Percentiles rank a stretch among this genome's conserved stretches.
These are phyloP conservation scores for Hyaloscypha hepaticicola DNA, from an alignment of 495 filamentous ascomycete genomes.

Conservation along the genomic window DNA sequence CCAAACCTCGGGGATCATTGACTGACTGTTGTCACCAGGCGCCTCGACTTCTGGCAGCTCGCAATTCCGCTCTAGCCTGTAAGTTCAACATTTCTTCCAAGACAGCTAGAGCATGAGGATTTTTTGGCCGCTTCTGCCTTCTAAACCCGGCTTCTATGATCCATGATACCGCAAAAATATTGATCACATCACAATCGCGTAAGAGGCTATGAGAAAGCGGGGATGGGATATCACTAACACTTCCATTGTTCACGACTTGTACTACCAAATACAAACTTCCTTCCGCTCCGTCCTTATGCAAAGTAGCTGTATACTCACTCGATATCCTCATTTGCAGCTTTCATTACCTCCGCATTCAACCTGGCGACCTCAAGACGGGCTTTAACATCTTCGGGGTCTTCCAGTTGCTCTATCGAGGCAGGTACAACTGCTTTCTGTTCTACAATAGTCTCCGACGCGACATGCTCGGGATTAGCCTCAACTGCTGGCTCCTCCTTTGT, in stretches of 20 bases:
- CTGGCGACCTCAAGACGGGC: constrained; percentile 28
- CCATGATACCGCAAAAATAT: too few species aligned
- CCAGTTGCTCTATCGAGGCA: not conserved
- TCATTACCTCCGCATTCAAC: constrained; percentile 29
- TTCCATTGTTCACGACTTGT: not conserved
- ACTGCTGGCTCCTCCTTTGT: not conserved
- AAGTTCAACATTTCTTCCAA: too few species aligned
- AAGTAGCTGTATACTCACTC: not conserved
- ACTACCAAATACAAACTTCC: not conserved
- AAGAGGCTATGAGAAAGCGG: not conserved
- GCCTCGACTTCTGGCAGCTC: too few species aligned
- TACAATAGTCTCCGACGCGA: not conserved
- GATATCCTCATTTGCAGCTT: constrained; percentile 8
- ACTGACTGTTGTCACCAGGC: too few species aligned
- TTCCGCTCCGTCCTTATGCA: not conserved
- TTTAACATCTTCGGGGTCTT: constrained; percentile 29
- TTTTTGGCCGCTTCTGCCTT: too few species aligned
- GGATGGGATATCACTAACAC: constrained; percentile 1
- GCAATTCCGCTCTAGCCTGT: too few species aligned
- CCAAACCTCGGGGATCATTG: too few species aligned
- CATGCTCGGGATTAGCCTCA: not conserved
- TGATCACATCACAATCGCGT: not conserved
- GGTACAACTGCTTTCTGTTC: not conserved
- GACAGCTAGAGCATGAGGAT: too few species aligned
- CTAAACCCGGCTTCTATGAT: too few species aligned